Conservation (phyloP, 2,329 filamentous ascomycete species). For the Penicillium sp. region DNA sequence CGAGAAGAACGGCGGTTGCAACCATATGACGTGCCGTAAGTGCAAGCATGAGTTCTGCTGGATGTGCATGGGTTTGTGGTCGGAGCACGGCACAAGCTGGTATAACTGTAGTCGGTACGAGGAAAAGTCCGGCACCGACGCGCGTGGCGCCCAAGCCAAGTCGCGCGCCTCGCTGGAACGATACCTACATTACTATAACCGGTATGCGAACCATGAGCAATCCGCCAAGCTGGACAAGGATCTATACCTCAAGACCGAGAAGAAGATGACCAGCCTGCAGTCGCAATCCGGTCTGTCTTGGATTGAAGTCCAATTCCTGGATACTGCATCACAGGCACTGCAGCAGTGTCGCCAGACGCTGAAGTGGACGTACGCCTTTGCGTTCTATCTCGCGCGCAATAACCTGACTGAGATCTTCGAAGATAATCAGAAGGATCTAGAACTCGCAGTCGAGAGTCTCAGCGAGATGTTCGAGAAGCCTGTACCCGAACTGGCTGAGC, state of each 20-base stretch:
- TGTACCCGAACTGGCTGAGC: slow-evolving; percentile 74
- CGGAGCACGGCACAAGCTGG: slow-evolving; percentile 97
- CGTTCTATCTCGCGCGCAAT: slow-evolving; percentile 93
- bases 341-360: slow-evolving; percentile 97
- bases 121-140: slow-evolving; percentile 89
- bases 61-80: slow-evolving; percentile 99
- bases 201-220: slow-evolving; percentile 98
- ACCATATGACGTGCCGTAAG: slow-evolving; percentile 96
- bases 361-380: slow-evolving; percentile 99
- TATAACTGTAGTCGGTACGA: slow-evolving; percentile 99
- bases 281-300: slow-evolving; percentile 93
- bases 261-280: slow-evolving; percentile 97
- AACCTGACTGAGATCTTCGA: slow-evolving; percentile 97
- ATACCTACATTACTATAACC: slow-evolving; percentile 99
- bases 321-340: slow-evolving; percentile 85
- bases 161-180: slow-evolving; percentile 87
- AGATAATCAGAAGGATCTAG: slow-evolving; percentile 96
- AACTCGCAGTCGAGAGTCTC: slow-evolving; percentile 92
- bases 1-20: slow-evolving; percentile 97
- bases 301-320: slow-evolving; percentile 98
- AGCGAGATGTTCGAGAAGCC: slow-evolving; percentile 99
- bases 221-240: slow-evolving; percentile 96
- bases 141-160: slow-evolving; percentile 85
- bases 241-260: slow-evolving; percentile 92
- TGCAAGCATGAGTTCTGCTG: slow-evolving; percentile 97